phyloP scores from a whole-genome alignment of 2,329 filamentous ascomycete genomes.

The Leptodontidium sp. region DNA sequence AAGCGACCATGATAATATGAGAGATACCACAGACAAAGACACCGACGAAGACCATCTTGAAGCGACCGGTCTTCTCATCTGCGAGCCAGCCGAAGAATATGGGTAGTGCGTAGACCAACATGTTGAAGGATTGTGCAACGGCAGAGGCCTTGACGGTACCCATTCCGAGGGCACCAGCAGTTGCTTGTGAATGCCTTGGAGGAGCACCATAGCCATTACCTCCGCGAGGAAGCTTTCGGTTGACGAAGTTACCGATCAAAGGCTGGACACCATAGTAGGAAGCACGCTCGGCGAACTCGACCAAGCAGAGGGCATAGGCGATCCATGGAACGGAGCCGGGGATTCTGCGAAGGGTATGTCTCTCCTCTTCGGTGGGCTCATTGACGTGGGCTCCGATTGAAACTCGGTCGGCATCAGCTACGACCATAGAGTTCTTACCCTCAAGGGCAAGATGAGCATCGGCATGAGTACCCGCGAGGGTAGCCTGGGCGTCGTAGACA shows the following conservation, averaged over 20 bases:
- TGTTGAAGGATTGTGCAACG: constrained; percentile 59
- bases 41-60: constrained; percentile 62
- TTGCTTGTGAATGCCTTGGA: constrained; percentile 36
- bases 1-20: constrained; percentile 68
- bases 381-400: constrained; percentile 46
- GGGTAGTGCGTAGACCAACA: constrained; percentile 59
- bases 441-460: constrained; percentile 32
- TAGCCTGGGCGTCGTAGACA: constrained; percentile 20
- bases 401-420: constrained; percentile 27
- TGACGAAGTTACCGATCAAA: constrained; percentile 67
- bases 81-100: constrained; percentile 62
- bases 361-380: constrained; percentile 63
- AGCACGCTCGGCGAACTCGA: constrained; percentile 80
- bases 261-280: constrained; percentile 77
- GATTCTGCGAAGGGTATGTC: constrained; percentile 67
- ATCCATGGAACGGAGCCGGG: constrained; percentile 70
- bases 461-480: constrained; percentile 17
- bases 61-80: constrained; percentile 72
- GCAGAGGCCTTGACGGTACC: constrained; percentile 63
- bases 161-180: constrained; percentile 64
- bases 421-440: constrained; percentile 33
- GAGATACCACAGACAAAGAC: constrained; percentile 65
- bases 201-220: constrained; percentile 53
- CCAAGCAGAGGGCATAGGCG: constrained; percentile 74
- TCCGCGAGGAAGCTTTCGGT: constrained; percentile 62